These are phyloP conservation scores for Fibroporia radiculosa DNA, from an alignment of 768 basidiomycete species.

Conservation along the genomic window DNA sequence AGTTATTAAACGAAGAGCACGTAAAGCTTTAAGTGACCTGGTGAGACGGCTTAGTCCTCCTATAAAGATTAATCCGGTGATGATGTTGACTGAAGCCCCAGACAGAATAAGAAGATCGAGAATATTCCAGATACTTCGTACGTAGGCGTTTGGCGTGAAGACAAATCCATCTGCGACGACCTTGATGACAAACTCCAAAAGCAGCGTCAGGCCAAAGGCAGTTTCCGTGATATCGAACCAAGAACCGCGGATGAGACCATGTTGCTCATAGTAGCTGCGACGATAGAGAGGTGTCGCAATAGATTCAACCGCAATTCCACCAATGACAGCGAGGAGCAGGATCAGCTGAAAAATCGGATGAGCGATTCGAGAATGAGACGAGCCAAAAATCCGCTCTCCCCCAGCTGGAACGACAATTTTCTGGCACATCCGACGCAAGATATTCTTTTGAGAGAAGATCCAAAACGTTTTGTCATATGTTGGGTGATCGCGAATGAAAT, in stretches of 20 bases:
- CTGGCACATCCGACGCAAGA: constrained; percentile 70
- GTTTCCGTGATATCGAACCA: constrained; percentile 89
- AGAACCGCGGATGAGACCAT: constrained; percentile 56
- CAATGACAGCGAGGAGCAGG: constrained; percentile 69
- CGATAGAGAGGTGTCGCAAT: constrained; percentile 84
- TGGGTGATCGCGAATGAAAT: constrained; percentile 85
- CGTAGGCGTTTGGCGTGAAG: constrained; percentile 87
- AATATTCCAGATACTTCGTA: constrained; percentile 88
- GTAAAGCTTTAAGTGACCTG: constrained; percentile 78
- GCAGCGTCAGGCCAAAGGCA: constrained; percentile 58
- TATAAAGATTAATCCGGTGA: constrained; percentile 63
- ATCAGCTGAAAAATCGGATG: constrained; percentile 69
- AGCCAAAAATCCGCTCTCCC: constrained; percentile 86
- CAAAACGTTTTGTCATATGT: constrained; percentile 87
- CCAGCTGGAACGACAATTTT: constrained; percentile 73
- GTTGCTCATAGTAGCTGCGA: constrained; percentile 49
- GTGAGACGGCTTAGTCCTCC: constrained; percentile 78
- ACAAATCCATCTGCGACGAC: constrained; percentile 87
- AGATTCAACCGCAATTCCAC: constrained; percentile 73
- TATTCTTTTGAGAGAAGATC: constrained; percentile 77
- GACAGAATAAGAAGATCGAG: constrained; percentile 82
- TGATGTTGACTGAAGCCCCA: constrained; percentile 69
- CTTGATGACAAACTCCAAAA: constrained; percentile 85
- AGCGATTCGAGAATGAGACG: constrained; percentile 51
- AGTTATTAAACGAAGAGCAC: constrained; percentile 85